These are phyloP conservation scores for Starmera quercuum DNA, from an alignment of 805 yeast species.

Conservation along the genomic window DNA sequence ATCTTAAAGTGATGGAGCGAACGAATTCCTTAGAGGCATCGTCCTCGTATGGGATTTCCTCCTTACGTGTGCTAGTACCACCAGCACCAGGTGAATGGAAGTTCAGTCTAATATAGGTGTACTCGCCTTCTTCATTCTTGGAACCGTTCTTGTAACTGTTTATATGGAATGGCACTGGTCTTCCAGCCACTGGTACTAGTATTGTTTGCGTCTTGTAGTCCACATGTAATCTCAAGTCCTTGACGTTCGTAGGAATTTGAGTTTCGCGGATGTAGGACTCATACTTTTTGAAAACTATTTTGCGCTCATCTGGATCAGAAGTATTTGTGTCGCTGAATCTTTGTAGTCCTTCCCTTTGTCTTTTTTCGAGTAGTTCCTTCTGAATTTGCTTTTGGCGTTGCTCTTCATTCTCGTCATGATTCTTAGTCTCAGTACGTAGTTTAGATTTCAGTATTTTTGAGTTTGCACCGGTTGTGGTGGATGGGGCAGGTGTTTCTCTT, in stretches of 20 bases:
- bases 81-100: conserved; percentile 90
- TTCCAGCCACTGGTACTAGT: conserved; percentile 83
- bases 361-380: conserved; percentile 69
- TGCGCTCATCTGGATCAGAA: conserved; percentile 47
- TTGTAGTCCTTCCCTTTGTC: conserved; percentile 81
- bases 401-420: conserved; percentile 70
- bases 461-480: conserved; percentile 23
- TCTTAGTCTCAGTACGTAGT: conserved; percentile 66
- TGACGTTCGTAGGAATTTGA: conserved; percentile 78
- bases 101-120: conserved; percentile 81
- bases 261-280: conserved; percentile 92
- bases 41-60: conserved; percentile 88
- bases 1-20: conserved; percentile 79
- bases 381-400: conserved; percentile 79
- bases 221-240: conserved; percentile 79
- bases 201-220: conserved; percentile 86
- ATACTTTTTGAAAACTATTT: conserved; percentile 79
- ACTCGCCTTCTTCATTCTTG: conserved; percentile 94
- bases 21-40: conserved; percentile 79
- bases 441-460: conserved; percentile 74
- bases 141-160: conserved; percentile 91
- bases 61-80: conserved; percentile 54
- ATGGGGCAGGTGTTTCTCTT: conserved; percentile 18
- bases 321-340: conserved; percentile 79
- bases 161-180: conserved; percentile 97